Conservation (phyloP, 1,284 basidiomycete species). For the Trichosporon sp. region DNA sequence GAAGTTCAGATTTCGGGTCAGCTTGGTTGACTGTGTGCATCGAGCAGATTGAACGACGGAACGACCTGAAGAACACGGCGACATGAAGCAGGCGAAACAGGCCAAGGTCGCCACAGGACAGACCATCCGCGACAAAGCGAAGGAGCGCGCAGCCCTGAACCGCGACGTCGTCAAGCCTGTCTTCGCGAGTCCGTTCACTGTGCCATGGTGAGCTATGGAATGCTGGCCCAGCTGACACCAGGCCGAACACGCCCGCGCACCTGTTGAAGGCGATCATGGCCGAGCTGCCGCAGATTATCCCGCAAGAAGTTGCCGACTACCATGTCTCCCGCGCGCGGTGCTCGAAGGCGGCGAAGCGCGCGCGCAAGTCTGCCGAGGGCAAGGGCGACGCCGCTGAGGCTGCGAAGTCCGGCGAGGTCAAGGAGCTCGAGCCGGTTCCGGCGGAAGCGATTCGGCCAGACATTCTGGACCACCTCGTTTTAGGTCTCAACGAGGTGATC, state of each 20-base stretch:
- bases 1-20: slow-evolving; percentile 1
- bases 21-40: not conserved
- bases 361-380: slow-evolving; percentile 1
- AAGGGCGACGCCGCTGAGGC: not conserved
- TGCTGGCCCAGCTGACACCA: slow-evolving; percentile 25
- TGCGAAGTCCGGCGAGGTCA: slow-evolving; percentile 1
- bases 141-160: slow-evolving; percentile 15
- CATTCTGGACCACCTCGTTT: slow-evolving; percentile 62
- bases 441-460: slow-evolving; percentile 46
- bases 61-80: slow-evolving; percentile 22
- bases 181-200: slow-evolving; percentile 47
- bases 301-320: slow-evolving; percentile 43
- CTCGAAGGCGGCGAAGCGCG: slow-evolving; percentile 38
- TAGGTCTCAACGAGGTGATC: slow-evolving; percentile 81
- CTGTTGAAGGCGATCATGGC: slow-evolving; percentile 44
- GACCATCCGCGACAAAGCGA: slow-evolving; percentile 32
- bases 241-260: slow-evolving; percentile 51
- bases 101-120: slow-evolving; percentile 25
- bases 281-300: slow-evolving; percentile 42
- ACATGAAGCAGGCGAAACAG: slow-evolving; percentile 30
- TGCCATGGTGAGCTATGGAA: slow-evolving; percentile 43
- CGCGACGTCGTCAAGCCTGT: slow-evolving; percentile 32
- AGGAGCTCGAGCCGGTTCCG: not conserved
- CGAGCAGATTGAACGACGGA: slow-evolving; percentile 26
- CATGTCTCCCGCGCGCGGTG: slow-evolving; percentile 47